Evolutionary conservation across 1,284 basidiomycete genomes (phyloP).

Genomic region (Amylostereum areolatum): DNA sequence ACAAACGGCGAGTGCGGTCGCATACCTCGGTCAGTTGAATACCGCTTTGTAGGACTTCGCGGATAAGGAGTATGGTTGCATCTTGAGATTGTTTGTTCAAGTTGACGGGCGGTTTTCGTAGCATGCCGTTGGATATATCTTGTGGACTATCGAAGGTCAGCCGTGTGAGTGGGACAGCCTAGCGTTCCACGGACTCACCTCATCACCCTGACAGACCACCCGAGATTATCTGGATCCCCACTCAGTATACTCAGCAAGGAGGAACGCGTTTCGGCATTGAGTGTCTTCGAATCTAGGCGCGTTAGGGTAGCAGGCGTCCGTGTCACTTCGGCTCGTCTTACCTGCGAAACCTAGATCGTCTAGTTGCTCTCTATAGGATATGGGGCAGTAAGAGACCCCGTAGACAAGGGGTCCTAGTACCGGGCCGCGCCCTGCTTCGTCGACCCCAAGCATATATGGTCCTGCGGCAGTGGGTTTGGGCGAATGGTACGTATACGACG

Average conservation of each 20-base stretch:
- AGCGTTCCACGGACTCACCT: constrained; percentile 34
- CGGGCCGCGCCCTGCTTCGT: constrained; percentile 95
- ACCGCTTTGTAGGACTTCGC: constrained; percentile 74
- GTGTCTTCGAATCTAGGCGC: constrained; percentile 80
- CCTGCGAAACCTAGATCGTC: constrained; percentile 88
- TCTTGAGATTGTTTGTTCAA: constrained; percentile 92
- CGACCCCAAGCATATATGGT: constrained; percentile 89
- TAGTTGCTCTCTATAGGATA: constrained; percentile 69
- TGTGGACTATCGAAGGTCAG: constrained; percentile 62
- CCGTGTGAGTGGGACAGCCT: constrained; percentile 8
- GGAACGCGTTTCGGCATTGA: constrained; percentile 72
- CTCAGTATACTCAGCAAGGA: constrained; percentile 55
- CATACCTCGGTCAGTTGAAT: constrained; percentile 78
- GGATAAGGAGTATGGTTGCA: constrained; percentile 86
- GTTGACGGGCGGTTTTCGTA: constrained; percentile 78
- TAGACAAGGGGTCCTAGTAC: constrained; percentile 95
- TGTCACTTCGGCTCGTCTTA: constrained; percentile 18
- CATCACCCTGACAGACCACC: constrained; percentile 81
- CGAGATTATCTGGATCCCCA: constrained; percentile 63
- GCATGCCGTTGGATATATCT: constrained; percentile 90
- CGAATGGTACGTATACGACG: constrained; percentile 84
- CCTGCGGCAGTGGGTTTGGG: constrained; percentile 56
- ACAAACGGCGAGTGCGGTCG: not conserved
- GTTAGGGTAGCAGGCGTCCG: not conserved
- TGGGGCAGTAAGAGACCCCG: constrained; percentile 89